Percentiles rank a stretch among this genome's conserved stretches.
Conservation (phyloP, 441 rosid species). For the Populus trichocarpa region DNA sequence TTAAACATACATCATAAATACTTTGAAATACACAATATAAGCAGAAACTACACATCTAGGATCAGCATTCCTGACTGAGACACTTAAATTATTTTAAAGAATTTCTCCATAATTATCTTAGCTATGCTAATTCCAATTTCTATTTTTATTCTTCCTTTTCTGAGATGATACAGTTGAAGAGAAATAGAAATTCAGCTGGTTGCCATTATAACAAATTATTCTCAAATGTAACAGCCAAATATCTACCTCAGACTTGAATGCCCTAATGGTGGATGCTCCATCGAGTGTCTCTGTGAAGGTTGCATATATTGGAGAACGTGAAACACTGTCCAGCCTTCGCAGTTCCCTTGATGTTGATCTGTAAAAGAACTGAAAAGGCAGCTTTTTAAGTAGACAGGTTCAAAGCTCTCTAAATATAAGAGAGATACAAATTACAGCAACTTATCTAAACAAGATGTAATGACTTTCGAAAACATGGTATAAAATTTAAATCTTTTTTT, state of each 20-base stretch:
- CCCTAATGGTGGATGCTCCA: slow-evolving; percentile 93
- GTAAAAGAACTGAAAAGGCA: slow-evolving; percentile 80
- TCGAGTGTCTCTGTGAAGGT: slow-evolving; percentile 89
- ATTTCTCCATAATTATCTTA: not conserved
- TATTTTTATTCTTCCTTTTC: not conserved
- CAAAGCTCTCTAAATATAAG: not conserved
- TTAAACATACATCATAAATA: not conserved
- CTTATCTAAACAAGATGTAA: not conserved
- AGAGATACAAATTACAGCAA: not conserved
- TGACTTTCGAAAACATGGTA: not conserved
- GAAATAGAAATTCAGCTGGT: not conserved
- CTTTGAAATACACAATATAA: not conserved
- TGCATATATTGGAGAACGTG: slow-evolving; percentile 92
- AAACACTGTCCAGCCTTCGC: slow-evolving; percentile 90
- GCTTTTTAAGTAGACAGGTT: slow-evolving; percentile 26
- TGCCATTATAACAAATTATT: not conserved
- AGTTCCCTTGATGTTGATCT: slow-evolving; percentile 97
- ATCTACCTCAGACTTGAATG: slow-evolving; percentile 78
- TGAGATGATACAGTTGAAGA: not conserved
- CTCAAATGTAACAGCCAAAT: not conserved
- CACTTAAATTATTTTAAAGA: not conserved
- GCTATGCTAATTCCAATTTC: not conserved
- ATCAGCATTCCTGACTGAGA: not conserved
- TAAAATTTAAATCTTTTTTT: not conserved
- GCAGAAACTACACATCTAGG: not conserved